These are phyloP conservation scores for Kokia cookei DNA, from an alignment of 441 rosid species.

Conservation along the genomic window DNA sequence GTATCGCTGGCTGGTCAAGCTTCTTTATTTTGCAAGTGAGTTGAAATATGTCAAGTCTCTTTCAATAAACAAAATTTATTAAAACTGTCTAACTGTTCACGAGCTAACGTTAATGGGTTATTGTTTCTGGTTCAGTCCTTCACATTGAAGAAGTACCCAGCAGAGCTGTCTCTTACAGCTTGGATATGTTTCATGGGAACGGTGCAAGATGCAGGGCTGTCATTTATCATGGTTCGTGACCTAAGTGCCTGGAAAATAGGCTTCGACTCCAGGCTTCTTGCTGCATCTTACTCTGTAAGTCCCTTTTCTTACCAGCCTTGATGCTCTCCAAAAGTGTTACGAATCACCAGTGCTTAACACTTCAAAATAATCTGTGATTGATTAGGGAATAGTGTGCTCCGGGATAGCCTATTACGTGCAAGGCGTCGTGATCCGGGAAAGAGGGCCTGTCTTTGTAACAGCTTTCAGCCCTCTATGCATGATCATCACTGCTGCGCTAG, in stretches of 20 bases:
- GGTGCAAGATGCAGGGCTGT: slow-evolving; percentile 54
- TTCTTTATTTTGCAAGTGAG: slow-evolving; percentile 86
- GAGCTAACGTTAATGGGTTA: neutral
- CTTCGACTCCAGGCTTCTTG: slow-evolving; percentile 71
- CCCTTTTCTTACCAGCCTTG: neutral
- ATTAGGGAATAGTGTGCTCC: slow-evolving; percentile 83
- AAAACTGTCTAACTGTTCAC: no score
- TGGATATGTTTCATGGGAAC: slow-evolving; percentile 70
- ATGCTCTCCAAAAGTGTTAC: neutral
- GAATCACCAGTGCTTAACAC: neutral
- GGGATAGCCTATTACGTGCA: slow-evolving; percentile 83
- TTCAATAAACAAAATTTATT: neutral
- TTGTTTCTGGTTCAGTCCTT: slow-evolving; percentile 41
- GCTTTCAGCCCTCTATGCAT: slow-evolving; percentile 80
- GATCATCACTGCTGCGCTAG: slow-evolving; percentile 70
- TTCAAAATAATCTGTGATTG: neutral
- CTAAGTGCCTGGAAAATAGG: slow-evolving; percentile 76
- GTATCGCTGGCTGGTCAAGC: slow-evolving; percentile 66
- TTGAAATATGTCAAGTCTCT: neutral
- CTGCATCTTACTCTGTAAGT: slow-evolving; percentile 71
- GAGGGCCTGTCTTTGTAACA: slow-evolving; percentile 87
- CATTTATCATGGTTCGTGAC: slow-evolving; percentile 70
- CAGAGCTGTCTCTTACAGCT: slow-evolving; percentile 77
- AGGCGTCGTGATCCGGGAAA: slow-evolving; percentile 56
- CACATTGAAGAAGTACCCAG: slow-evolving; percentile 80